Evolutionary conservation across 208 protist genomes (phyloP).

Genomic region (Acanthamoeba castellanii): DNA sequence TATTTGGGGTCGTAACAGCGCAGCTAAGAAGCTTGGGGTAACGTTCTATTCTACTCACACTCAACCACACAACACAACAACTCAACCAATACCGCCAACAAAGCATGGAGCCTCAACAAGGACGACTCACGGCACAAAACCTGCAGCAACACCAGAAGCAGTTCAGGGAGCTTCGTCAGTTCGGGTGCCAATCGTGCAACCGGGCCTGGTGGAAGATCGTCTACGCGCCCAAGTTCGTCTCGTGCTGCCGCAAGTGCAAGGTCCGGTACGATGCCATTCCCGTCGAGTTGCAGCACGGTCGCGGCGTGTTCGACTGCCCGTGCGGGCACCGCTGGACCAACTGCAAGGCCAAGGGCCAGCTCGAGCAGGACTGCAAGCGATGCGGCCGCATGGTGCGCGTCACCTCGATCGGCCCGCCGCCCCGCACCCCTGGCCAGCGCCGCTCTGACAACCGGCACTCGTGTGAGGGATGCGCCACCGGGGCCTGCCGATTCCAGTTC

Average conservation of each 20-base stretch:
- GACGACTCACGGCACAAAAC: background rate
- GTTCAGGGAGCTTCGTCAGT: slow-evolving; percentile 20
- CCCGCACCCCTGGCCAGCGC: background rate
- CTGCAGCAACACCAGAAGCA: background rate
- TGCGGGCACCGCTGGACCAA: slow-evolving; percentile 44
- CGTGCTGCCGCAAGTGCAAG: background rate
- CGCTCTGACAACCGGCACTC: background rate
- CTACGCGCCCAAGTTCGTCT: background rate
- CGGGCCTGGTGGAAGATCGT: slow-evolving; percentile 39
- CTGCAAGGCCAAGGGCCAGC: slow-evolving; percentile 29
- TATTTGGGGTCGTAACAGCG: no score
- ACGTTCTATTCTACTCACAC: no score
- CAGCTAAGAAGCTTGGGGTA: background rate
- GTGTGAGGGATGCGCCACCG: slow-evolving; percentile 16
- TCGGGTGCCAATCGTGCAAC: background rate
- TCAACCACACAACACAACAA: background rate
- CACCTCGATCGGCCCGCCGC: background rate
- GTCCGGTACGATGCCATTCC: slow-evolving; percentile 20
- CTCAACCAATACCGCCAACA: no score
- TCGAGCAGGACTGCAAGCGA: slow-evolving; percentile 37
- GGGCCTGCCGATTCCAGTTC: slow-evolving; percentile 22
- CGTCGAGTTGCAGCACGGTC: background rate
- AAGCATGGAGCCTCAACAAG: no score
- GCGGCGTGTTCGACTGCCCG: background rate
- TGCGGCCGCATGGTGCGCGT: slow-evolving; percentile 11